Conservation (phyloP, 106 monocot genomes). For the Ottelia alismoides region DNA sequence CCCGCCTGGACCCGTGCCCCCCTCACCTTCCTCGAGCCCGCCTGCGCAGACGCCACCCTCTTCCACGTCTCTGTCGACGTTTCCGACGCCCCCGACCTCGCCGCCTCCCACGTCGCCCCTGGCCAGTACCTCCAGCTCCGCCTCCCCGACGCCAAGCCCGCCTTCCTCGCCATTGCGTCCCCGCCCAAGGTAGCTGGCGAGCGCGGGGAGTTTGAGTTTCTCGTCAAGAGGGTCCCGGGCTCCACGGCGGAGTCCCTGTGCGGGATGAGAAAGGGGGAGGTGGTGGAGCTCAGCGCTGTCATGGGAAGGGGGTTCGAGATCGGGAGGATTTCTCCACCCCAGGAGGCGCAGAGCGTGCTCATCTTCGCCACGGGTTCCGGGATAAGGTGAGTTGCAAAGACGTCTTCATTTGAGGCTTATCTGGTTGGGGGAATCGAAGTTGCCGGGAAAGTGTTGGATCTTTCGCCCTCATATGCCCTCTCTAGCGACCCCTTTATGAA, state of each 20-base stretch:
- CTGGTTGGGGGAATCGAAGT: no score
- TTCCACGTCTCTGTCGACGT: slow-evolving; percentile 65
- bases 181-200: slow-evolving; percentile 24
- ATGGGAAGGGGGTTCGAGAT: slow-evolving; percentile 73
- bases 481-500: no score
- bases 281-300: slow-evolving; percentile 49
- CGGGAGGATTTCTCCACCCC: slow-evolving; percentile 32
- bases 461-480: no score
- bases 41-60: slow-evolving; percentile 49
- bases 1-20: slow-evolving; percentile 46
- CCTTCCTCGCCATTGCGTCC: slow-evolving; percentile 72
- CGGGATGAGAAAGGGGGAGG: slow-evolving; percentile 44
- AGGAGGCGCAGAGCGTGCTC: slow-evolving; percentile 18
- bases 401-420: no score
- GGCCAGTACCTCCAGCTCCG: slow-evolving; percentile 88
- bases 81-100: slow-evolving; percentile 48
- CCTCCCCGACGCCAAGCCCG: slow-evolving; percentile 32
- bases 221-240: slow-evolving; percentile 58
- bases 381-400: slow-evolving; percentile 71
- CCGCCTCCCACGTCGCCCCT: slow-evolving; percentile 26
- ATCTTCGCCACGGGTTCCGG: slow-evolving; percentile 90
- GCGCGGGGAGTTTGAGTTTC: slow-evolving; percentile 42
- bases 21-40: slow-evolving; percentile 40
- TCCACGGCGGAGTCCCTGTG: slow-evolving; percentile 54
- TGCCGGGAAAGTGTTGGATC: no score